Evolutionary conservation across 345 rosid species (phyloP), one percentile per base, ranked within the genome.

Genomic region (Noccaea bulbosa): DNA sequence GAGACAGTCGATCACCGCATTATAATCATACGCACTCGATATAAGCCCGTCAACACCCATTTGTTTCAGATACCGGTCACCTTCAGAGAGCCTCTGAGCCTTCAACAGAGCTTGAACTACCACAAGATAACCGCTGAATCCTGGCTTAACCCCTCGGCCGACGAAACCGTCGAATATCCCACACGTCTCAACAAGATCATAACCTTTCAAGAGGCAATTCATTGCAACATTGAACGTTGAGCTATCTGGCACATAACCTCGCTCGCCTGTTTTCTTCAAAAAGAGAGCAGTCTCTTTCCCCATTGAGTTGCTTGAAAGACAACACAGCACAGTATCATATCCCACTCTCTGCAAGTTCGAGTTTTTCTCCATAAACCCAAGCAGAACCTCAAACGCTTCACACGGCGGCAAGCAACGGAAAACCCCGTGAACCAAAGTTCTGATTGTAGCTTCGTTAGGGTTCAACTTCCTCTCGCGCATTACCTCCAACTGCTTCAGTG

Each of bases 401-500:
- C 14, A 34, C 4, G 88, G 81, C 5, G 73, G 70, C 67, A 80
- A 57, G 22, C 79, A 78, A 12, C 84, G 83, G 66, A 93, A 93
- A n/a, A 79, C 67, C 57, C 96, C 97, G 15, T 87, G 94, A 78
- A 93, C 77, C 80, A 91, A 85, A 41, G 97, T 81, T 72, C 93
- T 81, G 45, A 90, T 11, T 0, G 98, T 90, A 51, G 97, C 97
- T 83, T 88, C 97, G 64, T 74, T 90, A 8, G 93, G 90, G 39
- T 61, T 66, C 60, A 90, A 67, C 6, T 85, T 88, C 52, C 83
- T 82, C 69, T 27, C 46, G 72, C 65, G 83, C 98, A 90, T 93
- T 8, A 57, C 67, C 73, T 85, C 83, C 14, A 90, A 34, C 14
- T 85, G 75, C 78, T 69, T 45, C 43, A 93, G 86, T 0, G 87